Evolutionary conservation across 768 basidiomycete genomes (phyloP).

Genomic region (Tephrocybe rancida): DNA sequence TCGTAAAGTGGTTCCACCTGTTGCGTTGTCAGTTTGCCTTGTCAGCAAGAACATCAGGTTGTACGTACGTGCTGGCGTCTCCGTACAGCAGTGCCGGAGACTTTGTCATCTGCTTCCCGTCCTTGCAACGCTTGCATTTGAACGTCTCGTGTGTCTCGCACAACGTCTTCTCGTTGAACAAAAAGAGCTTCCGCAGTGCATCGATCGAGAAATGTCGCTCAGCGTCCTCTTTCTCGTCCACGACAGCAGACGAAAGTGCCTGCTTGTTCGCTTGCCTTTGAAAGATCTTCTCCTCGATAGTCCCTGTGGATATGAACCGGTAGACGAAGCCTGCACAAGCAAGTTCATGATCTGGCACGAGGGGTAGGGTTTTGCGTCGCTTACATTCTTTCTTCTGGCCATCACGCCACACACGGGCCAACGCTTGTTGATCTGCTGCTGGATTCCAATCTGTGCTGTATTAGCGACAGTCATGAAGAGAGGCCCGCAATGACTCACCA

Average conservation of each 20-base stretch:
- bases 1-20: conserved; percentile 98
- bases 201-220: conserved; percentile 95
- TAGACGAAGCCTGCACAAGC: conserved; percentile 84
- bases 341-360: neutral
- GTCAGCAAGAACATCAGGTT: neutral
- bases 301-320: conserved; percentile 95
- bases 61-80: conserved; percentile 92
- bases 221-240: conserved; percentile 94
- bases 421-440: conserved; percentile 96
- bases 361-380: conserved; percentile 23
- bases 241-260: conserved; percentile 95
- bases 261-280: conserved; percentile 97
- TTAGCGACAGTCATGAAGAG: neutral
- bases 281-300: conserved; percentile 99
- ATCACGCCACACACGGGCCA: conserved; percentile 99
- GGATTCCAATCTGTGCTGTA: conserved; percentile 87
- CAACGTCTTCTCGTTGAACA: conserved; percentile 82
- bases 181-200: conserved; percentile 86
- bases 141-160: conserved; percentile 98
- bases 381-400: conserved; percentile 99
- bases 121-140: conserved; percentile 91
- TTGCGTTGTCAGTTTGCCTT: neutral
- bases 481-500: conserved; percentile 46
- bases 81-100: conserved; percentile 89
- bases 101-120: conserved; percentile 84